Evolutionary conservation across 1,284 basidiomycete species (phyloP), one percentile per base, ranked within the genome.

Genomic region (Marasmius tenuissimus): DNA sequence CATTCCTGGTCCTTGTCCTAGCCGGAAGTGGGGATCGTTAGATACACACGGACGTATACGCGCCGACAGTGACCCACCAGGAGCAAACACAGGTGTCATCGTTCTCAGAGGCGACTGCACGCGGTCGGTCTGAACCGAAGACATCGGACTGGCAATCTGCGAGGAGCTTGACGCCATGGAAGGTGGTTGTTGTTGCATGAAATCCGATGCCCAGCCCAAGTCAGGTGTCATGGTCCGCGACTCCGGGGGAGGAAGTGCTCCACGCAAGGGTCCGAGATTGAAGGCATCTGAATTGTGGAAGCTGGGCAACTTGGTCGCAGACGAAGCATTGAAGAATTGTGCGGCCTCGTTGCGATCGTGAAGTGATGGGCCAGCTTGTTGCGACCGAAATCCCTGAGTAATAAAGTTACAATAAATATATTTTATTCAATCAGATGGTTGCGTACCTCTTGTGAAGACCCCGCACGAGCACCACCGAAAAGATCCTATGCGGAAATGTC

Each of bases 161-260:
- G 50, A 12, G 20, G 58, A 33, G 20, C 22, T 35, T 27, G 62
- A 18, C 8, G 34, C 11, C 38, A n/a, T 10, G 12, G 34, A 40
- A 12, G 49, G 22, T 18, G 51, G 53, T 35, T 75, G 73, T 42
- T 76, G 76, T 40, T 73, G 70, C 61, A 86, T 63, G 66, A 91
- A 92, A 71, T 92, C 89, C 11, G 80, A 68, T 0, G 86, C 85
- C 87, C 87, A 89, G 48, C 79, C 72, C 22, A 80, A 75, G 16
- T 70, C 58, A 14, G 61, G 49, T 20, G 53, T 27, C 42, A 58
- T 66, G 20, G 62, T 63, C 33, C 69, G 68, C 59, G 38, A n/a
- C 12, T 50, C 40, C 0, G n/a, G 8, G 3, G 49, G 34, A 14
- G 62, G 62, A 11, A 63, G 40, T 12, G 62, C 52, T 2, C 51